These are phyloP conservation scores for Talaromyces pinophilus DNA, from an alignment of 2,329 filamentous ascomycete species.

Conservation along the genomic window DNA sequence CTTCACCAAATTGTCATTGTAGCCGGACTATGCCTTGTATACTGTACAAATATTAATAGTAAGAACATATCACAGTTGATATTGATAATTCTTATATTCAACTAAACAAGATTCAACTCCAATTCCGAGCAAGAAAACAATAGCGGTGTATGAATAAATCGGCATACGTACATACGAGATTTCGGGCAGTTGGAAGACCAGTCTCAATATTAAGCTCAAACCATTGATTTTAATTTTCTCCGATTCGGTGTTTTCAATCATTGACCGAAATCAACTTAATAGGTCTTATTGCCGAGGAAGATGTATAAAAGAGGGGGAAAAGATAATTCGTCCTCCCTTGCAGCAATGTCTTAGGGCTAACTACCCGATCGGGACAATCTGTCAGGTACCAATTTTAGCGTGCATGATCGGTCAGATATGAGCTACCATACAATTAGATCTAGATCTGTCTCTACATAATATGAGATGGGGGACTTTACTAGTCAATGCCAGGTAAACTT, in stretches of 20 bases:
- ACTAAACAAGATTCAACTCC: not conserved
- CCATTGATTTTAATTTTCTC: not conserved
- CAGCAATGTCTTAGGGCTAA: slow-evolving; percentile 17
- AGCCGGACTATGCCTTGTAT: not conserved
- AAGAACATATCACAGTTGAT: too few species aligned
- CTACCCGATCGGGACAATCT: slow-evolving; percentile 3
- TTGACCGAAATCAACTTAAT: not conserved
- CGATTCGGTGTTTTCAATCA: not conserved
- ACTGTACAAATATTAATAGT: not conserved
- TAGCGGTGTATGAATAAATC: not conserved
- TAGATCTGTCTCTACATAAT: not conserved
- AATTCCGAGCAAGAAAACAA: not conserved
- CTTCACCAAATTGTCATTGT: not conserved
- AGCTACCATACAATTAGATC: not conserved
- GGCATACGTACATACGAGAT: not conserved
- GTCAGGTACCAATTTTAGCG: slow-evolving; percentile 15
- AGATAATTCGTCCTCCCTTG: slow-evolving; percentile 10
- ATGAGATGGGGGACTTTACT: not conserved
- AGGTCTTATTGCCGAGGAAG: not conserved
- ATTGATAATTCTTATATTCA: not conserved
- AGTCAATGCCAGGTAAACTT: not conserved
- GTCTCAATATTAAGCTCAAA: not conserved
- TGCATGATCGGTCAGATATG: slow-evolving; percentile 10
- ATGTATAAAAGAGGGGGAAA: not conserved
- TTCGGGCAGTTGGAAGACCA: too few species aligned